A percentile compares a stretch with the other conserved stretches of the same genome.
These are phyloP conservation scores for Leptomonas pyrrhocoris DNA, from an alignment of 208 protist genomes.

Conservation along the genomic window DNA sequence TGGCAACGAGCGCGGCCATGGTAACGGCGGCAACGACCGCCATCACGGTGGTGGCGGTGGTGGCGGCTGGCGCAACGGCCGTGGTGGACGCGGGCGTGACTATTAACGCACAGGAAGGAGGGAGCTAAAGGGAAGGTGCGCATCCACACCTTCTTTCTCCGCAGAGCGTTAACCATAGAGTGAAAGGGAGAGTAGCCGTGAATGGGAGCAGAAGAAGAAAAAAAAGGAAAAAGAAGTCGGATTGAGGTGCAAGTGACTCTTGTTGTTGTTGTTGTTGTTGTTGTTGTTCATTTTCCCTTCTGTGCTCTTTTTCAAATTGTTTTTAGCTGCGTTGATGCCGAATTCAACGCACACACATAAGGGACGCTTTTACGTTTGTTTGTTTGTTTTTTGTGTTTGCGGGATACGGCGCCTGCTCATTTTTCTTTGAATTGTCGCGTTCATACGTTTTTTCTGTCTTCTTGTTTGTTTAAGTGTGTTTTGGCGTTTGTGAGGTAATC, in stretches of 20 bases:
- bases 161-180: too few relatives aligned
- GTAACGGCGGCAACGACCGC: constrained; percentile 12
- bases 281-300: not conserved
- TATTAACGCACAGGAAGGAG: constrained; percentile 11
- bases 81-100: constrained; percentile 24
- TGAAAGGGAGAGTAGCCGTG: not conserved
- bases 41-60: constrained; percentile 25
- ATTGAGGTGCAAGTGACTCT: not conserved
- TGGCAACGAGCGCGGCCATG: constrained; percentile 36
- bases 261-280: too few relatives aligned
- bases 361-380: not conserved
- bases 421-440: too few relatives aligned
- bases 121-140: not conserved
- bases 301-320: not conserved
- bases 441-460: too few relatives aligned
- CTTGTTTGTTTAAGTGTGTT: too few relatives aligned
- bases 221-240: not conserved
- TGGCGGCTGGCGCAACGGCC: constrained; percentile 33
- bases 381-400: constrained; percentile 10
- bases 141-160: too few relatives aligned
- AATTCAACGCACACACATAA: too few relatives aligned
- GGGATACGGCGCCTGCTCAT: too few relatives aligned
- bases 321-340: not conserved
- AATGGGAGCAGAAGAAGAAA: too few relatives aligned
- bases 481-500: too few relatives aligned